Evolutionary conservation across 2,329 filamentous ascomycete species (phyloP).

Genomic region (Claviceps maximensis): DNA sequence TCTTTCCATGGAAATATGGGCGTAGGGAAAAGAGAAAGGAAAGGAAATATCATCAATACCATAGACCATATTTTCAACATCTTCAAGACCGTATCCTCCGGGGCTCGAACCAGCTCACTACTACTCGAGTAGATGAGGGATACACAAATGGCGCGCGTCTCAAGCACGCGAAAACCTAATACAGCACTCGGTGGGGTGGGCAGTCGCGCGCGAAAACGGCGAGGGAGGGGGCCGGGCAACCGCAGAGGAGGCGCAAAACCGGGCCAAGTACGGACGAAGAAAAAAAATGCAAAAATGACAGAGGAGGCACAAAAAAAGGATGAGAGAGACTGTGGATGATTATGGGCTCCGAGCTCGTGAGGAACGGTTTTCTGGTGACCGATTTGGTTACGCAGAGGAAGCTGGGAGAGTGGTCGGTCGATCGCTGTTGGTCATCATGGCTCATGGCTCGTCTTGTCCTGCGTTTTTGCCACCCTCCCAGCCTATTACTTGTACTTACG

Average conservation of each 20-base stretch:
- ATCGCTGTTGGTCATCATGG: neutral
- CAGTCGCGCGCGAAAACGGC: too few species aligned
- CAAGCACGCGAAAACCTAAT: neutral
- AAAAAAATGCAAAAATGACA: neutral
- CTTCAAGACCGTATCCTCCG: constrained; percentile 27
- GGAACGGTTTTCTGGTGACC: neutral
- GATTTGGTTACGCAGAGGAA: neutral
- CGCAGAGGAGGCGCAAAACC: neutral
- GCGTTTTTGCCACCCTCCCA: neutral
- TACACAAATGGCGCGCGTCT: neutral
- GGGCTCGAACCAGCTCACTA: neutral
- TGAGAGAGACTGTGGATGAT: neutral
- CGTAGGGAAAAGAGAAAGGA: neutral
- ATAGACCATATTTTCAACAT: constrained; percentile 99
- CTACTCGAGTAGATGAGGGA: too few species aligned
- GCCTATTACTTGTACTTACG: neutral
- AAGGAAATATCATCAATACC: constrained; percentile 39
- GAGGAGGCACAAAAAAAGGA: neutral
- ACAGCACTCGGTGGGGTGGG: too few species aligned
- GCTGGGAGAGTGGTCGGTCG: neutral
- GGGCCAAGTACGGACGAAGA: neutral
- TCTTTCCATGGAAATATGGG: too few species aligned
- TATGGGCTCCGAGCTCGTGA: neutral
- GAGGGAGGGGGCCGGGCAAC: too few species aligned
- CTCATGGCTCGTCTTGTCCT: neutral